Evolutionary conservation across 192 early-diverging fungal genomes (phyloP), one percentile per base, ranked within the genome.

Genomic region (Phycomyces blakesleeanus): DNA sequence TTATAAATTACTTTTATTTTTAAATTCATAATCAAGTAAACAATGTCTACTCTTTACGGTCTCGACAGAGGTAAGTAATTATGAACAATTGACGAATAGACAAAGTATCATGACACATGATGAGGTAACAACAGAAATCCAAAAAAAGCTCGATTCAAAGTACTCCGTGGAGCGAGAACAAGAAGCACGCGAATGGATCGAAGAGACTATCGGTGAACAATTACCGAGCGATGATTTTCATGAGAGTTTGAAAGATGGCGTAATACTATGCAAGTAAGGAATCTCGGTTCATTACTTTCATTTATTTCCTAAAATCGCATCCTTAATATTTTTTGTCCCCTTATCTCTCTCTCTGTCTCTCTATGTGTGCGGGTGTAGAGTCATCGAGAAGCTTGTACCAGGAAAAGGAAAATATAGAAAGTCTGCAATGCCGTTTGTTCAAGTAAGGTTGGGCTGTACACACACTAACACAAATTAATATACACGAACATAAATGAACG

Each of bases 371-470:
- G n/a, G n/a, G 59, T 5, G 29, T 34, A 89, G 87, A 29, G 60
- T 89, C 57, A 75, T 87, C 15, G 83, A 79, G 51, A 71, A 67
- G 20, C 65, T 87, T 3, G 67, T 75, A 25, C 84, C 84, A 0
- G 75, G 75, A 8, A 60, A 72, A 50, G 69, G 83, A 57, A 89
- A 88, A 74, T 63, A 81, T 60, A 86, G 84, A 60, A 57, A 69
- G 0, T 88, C 85, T 27, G 83, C 75, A 44, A 87, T 93, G 80
- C 77, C 91, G 1, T 93, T 93, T 67, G 84, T 88, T 61, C 89
- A 91, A 73, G 62, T 63, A 63, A 76, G 65, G 63, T 77, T 2
- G 12, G 18, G 11, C 2, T 34, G 29, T 7, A 34, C 29, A 5
- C 29, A 2, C 7, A 5, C 7, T 2, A 2, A 7, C 29, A 5